Conservation (phyloP, 768 basidiomycete species). For the Auriscalpium microsporum region DNA sequence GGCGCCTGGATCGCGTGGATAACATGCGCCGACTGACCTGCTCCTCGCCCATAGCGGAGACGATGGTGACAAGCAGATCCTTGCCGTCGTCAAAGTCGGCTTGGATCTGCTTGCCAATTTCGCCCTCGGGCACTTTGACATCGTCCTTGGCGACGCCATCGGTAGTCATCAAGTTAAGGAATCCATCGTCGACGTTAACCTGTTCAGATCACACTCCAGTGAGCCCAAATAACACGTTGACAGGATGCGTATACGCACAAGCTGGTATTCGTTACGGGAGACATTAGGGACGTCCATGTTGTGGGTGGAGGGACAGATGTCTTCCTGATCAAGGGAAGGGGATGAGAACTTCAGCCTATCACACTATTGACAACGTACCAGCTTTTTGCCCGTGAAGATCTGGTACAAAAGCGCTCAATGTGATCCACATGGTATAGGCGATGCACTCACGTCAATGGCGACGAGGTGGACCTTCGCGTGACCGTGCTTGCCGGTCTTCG, state of each 20-base stretch:
- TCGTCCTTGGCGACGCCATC: constrained; percentile 87
- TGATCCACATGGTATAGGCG: not conserved
- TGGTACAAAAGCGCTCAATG: constrained; percentile 23
- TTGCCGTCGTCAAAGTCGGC: constrained; percentile 74
- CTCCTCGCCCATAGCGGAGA: constrained; percentile 90
- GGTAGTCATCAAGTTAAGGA: constrained; percentile 84
- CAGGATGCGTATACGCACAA: constrained; percentile 40
- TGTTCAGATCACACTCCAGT: constrained; percentile 19
- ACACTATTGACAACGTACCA: constrained; percentile 43
- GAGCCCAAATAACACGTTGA: not conserved
- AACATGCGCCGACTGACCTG: constrained; percentile 34
- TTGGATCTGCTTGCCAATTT: constrained; percentile 67
- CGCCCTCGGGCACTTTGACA: constrained; percentile 84
- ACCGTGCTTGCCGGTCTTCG: constrained; percentile 91
- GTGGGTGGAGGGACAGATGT: constrained; percentile 94
- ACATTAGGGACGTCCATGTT: constrained; percentile 99
- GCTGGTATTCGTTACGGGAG: constrained; percentile 78
- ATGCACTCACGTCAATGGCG: constrained; percentile 79
- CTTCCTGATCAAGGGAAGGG: constrained; percentile 48
- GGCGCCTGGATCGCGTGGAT: constrained; percentile 2
- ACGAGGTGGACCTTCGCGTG: constrained; percentile 99
- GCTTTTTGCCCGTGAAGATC: constrained; percentile 99
- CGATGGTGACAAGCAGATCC: constrained; percentile 79
- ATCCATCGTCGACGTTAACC: constrained; percentile 90
- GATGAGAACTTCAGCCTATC: not conserved